phyloP scores from a whole-genome alignment of 495 filamentous ascomycete species.

The Daldinia vernicosa region DNA sequence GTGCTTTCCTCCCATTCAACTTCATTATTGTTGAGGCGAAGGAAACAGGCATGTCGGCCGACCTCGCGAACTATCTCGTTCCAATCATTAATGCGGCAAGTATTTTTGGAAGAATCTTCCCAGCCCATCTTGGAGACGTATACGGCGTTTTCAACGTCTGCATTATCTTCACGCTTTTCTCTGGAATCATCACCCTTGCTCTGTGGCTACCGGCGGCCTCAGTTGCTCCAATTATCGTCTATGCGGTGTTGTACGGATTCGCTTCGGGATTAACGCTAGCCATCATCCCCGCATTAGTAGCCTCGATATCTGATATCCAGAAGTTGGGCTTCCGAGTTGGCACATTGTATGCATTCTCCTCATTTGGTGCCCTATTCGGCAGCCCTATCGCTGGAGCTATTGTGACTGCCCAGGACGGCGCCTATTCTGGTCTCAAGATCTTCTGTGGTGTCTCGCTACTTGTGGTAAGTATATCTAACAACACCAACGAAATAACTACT shows the following conservation, averaged over 20 bases:
- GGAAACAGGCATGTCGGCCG: conserved; percentile 60
- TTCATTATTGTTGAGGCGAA: conserved; percentile 67
- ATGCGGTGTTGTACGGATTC: conserved; percentile 70
- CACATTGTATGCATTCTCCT: conserved; percentile 26
- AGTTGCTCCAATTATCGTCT: conserved; percentile 65
- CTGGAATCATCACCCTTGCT: conserved; percentile 65
- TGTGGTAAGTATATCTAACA: conserved; percentile 11
- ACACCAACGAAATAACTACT: not conserved
- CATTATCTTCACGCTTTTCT: conserved; percentile 61
- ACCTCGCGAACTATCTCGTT: conserved; percentile 66
- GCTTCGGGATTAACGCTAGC: conserved; percentile 31
- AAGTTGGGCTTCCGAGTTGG: conserved; percentile 27
- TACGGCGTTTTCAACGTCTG: conserved; percentile 69
- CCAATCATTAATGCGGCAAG: conserved; percentile 65
- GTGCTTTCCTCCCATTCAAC: conserved; percentile 69
- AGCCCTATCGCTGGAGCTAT: conserved; percentile 32
- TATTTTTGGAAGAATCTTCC: conserved; percentile 61
- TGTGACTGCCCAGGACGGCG: conserved; percentile 19
- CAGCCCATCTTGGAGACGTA: conserved; percentile 69
- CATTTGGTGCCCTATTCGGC: conserved; percentile 25
- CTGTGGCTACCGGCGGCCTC: conserved; percentile 67
- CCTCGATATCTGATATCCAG: conserved; percentile 27
- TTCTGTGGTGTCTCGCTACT: conserved; percentile 25
- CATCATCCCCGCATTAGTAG: conserved; percentile 28
- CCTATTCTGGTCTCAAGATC: conserved; percentile 23